phyloP scores from a whole-genome alignment of 1,284 basidiomycete genomes.

The Puccinia hordei region DNA sequence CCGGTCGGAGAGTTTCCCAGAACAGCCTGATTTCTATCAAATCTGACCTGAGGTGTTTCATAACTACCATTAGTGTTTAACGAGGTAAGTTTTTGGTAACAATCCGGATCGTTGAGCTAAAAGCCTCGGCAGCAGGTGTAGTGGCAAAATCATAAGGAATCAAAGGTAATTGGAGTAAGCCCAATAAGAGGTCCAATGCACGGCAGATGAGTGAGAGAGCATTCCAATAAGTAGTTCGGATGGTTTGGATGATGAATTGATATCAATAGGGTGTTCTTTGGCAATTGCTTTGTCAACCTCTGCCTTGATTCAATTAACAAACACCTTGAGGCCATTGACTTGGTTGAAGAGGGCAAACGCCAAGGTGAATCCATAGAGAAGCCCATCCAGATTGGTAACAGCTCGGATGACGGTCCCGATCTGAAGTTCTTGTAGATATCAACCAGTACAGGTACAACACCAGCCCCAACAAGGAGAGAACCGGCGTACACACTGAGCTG shows the following conservation, averaged over 20 bases:
- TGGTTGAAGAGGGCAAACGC: no score
- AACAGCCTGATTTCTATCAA: slow-evolving; percentile 72
- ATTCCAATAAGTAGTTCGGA: slow-evolving; percentile 34
- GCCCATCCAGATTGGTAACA: no score
- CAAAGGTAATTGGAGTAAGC: slow-evolving; percentile 78
- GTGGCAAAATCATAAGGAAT: slow-evolving; percentile 85
- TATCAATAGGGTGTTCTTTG: slow-evolving; percentile 51
- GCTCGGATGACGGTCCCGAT: no score
- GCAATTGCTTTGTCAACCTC: no score
- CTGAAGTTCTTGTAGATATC: no score
- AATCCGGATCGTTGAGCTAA: slow-evolving; percentile 82
- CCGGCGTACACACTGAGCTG: no score
- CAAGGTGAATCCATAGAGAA: no score
- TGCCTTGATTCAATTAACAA: no score
- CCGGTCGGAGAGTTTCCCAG: no score
- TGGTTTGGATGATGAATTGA: slow-evolving; percentile 16
- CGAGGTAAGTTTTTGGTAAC: slow-evolving; percentile 82
- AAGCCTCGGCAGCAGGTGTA: slow-evolving; percentile 77
- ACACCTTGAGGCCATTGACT: no score
- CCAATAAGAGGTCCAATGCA: slow-evolving; percentile 74
- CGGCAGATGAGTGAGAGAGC: slow-evolving; percentile 59
- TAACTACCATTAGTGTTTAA: slow-evolving; percentile 73
- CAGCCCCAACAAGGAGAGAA: no score
- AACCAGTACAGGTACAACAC: no score
- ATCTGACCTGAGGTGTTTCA: slow-evolving; percentile 72